These are phyloP conservation scores for Xylaria scruposa DNA, from an alignment of 495 filamentous ascomycete species.

Conservation along the genomic window DNA sequence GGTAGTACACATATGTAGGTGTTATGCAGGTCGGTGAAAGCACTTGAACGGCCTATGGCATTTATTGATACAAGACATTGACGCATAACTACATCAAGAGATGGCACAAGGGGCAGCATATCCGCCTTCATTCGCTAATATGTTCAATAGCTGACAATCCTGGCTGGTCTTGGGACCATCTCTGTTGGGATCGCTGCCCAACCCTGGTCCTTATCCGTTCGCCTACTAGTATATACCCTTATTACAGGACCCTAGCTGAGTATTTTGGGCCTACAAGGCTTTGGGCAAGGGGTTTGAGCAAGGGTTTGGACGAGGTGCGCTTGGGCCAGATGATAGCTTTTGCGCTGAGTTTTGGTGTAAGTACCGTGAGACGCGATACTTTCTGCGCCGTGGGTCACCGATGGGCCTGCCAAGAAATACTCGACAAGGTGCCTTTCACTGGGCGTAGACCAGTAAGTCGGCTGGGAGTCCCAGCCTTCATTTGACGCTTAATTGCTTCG, in stretches of 20 bases:
- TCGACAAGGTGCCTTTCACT: too few species aligned
- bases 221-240: too few species aligned
- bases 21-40: neutral
- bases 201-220: constrained; percentile 23
- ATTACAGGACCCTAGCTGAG: too few species aligned
- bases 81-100: neutral
- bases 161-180: neutral
- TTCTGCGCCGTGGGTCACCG: too few species aligned
- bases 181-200: constrained; percentile 18
- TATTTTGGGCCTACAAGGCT: too few species aligned
- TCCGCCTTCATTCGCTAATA: neutral
- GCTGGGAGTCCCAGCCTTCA: neutral
- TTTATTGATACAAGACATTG: constrained; percentile 17
- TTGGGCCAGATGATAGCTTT: too few species aligned
- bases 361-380: too few species aligned
- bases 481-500: constrained; percentile 20
- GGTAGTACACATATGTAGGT: neutral
- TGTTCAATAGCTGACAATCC: neutral
- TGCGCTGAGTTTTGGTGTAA: too few species aligned
- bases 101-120: neutral
- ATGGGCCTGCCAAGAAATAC: too few species aligned
- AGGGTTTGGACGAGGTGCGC: too few species aligned
- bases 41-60: neutral
- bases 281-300: too few species aligned
- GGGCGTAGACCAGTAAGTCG: too few species aligned